Conservation (phyloP, 2,329 filamentous ascomycete genomes). For the Venturia pyrina region DNA sequence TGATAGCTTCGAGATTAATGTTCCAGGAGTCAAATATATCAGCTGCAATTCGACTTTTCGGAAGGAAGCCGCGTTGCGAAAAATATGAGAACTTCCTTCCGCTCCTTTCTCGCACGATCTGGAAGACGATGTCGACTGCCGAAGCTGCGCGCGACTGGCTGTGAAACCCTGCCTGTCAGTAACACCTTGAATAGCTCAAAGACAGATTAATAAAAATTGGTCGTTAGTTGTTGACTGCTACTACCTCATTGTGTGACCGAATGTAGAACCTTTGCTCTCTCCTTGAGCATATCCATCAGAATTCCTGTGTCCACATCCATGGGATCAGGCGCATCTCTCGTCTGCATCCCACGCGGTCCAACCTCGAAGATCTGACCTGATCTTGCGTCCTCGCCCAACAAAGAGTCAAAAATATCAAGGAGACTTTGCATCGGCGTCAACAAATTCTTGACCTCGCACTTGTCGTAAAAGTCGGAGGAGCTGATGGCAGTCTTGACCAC, state of each 20-base stretch:
- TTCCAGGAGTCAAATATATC: too few relatives aligned
- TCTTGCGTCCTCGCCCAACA: constrained; percentile 24
- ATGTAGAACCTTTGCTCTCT: neutral
- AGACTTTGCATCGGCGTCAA: constrained; percentile 31
- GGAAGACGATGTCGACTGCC: too few relatives aligned
- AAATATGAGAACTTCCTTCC: too few relatives aligned
- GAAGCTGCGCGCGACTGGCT: too few relatives aligned
- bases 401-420: constrained; percentile 30
- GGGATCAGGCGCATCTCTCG: constrained; percentile 22
- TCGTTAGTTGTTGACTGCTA: too few relatives aligned
- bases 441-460: constrained; percentile 23
- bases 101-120: too few relatives aligned
- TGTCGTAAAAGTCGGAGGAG: constrained; percentile 28
- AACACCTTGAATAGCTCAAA: too few relatives aligned
- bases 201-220: too few relatives aligned
- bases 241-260: neutral
- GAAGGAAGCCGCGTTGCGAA: too few relatives aligned
- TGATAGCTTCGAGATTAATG: too few relatives aligned
- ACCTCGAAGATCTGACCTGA: constrained; percentile 33
- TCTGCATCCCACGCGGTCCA: constrained; percentile 27
- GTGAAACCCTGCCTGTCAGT: too few relatives aligned
- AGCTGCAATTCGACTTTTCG: too few relatives aligned
- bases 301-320: constrained; percentile 21
- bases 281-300: neutral
- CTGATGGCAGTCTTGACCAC: constrained; percentile 32